phyloP scores from a whole-genome alignment of 257 asterid genomes.

The Sherardia arvensis region DNA sequence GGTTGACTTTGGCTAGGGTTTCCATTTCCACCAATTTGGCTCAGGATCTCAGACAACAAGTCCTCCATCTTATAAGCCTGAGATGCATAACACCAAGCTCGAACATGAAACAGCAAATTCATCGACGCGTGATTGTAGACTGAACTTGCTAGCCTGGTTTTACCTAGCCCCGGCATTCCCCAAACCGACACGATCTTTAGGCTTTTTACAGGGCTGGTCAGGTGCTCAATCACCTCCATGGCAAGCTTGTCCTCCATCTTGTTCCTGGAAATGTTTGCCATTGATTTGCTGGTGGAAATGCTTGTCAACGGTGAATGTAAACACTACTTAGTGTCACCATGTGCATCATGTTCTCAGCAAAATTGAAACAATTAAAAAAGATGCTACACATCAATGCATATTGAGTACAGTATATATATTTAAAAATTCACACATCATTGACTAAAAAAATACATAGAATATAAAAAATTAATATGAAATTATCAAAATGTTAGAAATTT shows the following conservation, averaged over 20 bases:
- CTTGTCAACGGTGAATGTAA: neutral
- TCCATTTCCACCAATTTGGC: neutral
- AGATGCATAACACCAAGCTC: slow-evolving; percentile 23
- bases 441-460: no score
- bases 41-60: slow-evolving; percentile 18
- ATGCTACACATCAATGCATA: no score
- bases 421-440: no score
- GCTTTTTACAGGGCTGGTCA: neutral
- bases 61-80: slow-evolving; percentile 13
- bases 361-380: no score
- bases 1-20: neutral
- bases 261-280: neutral
- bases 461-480: no score
- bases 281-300: neutral
- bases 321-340: neutral
- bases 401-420: no score
- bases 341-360: no score
- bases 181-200: slow-evolving; percentile 18
- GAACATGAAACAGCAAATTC: slow-evolving; percentile 9
- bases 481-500: no score
- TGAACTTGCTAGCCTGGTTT: slow-evolving; percentile 26
- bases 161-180: slow-evolving; percentile 37
- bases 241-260: neutral
- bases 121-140: slow-evolving; percentile 12
- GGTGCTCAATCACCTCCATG: neutral